Percentiles rank a stretch among this genome's conserved stretches.
Evolutionary conservation across 257 asterid species (phyloP).

Genomic region (Jacaranda copaia): DNA sequence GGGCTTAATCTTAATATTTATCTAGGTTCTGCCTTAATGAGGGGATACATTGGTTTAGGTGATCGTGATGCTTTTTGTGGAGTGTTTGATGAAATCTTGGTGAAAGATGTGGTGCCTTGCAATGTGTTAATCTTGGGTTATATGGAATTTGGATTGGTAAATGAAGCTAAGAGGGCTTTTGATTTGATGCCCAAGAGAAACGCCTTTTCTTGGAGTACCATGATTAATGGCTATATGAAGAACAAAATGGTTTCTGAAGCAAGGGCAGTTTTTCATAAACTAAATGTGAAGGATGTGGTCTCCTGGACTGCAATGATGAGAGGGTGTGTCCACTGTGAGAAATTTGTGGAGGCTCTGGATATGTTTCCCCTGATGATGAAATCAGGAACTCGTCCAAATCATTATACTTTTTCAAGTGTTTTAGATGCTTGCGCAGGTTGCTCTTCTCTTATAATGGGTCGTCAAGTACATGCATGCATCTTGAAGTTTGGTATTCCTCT

Average conservation of each 20-base stretch:
- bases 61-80: constrained; percentile 43
- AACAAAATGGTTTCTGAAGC: constrained; percentile 64
- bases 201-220: constrained; percentile 69
- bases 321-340: constrained; percentile 62
- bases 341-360: constrained; percentile 55
- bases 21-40: constrained; percentile 79
- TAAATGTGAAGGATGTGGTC: constrained; percentile 64
- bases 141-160: constrained; percentile 67
- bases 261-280: constrained; percentile 44
- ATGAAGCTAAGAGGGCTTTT: constrained; percentile 61
- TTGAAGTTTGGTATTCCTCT: constrained; percentile 60
- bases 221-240: constrained; percentile 72
- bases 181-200: constrained; percentile 63
- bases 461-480: constrained; percentile 61
- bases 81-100: constrained; percentile 72
- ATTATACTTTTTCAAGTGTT: constrained; percentile 65
- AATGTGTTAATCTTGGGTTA: constrained; percentile 74
- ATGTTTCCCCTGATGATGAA: constrained; percentile 63
- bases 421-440: constrained; percentile 77
- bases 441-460: constrained; percentile 69
- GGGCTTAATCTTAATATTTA: constrained; percentile 59
- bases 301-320: constrained; percentile 85
- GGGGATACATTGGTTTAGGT: constrained; percentile 67
- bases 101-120: constrained; percentile 67
- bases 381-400: constrained; percentile 65